A percentile compares a stretch with the other conserved stretches of the same genome.
Evolutionary conservation across 306 rosid species (phyloP).

Genomic region (Arachis hypogaea): DNA sequence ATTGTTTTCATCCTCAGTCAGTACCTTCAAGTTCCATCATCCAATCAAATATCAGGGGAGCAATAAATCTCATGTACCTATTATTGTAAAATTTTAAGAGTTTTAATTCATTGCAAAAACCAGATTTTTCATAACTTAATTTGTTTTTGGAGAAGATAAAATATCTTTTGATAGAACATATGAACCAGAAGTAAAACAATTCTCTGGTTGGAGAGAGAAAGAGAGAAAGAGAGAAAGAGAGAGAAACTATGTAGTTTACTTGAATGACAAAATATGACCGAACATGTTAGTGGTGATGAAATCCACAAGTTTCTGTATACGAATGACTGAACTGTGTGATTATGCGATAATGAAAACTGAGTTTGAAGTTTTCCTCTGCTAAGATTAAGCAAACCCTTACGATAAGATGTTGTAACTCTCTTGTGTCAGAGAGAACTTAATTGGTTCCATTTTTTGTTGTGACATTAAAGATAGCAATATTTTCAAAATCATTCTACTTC

Average conservation of each 20-base stretch:
- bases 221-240: too few species aligned
- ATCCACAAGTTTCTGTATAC: background rate
- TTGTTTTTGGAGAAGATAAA: background rate
- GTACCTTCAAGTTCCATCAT: conserved; percentile 56
- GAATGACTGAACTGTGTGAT: conserved; percentile 4
- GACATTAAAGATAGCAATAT: background rate
- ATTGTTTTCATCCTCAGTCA: conserved; percentile 87
- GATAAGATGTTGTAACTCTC: conserved; percentile 19
- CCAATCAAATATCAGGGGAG: background rate
- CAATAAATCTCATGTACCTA: conserved; percentile 21
- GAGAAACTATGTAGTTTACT: background rate
- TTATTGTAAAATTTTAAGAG: background rate
- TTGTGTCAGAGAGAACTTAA: background rate
- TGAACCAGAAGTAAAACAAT: background rate
- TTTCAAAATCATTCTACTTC: background rate
- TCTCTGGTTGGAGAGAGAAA: background rate
- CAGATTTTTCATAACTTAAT: background rate
- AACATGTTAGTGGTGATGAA: background rate
- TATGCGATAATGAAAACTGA: conserved; percentile 8
- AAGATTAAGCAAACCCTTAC: conserved; percentile 9
- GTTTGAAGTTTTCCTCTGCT: conserved; percentile 17
- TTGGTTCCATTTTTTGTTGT: background rate
- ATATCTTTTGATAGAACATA: background rate
- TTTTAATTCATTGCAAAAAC: background rate
- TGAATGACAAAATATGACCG: conserved; percentile 4